These are phyloP conservation scores for Acanthamoeba castellanii DNA, from an alignment of 208 protist species.

Conservation along the genomic window DNA sequence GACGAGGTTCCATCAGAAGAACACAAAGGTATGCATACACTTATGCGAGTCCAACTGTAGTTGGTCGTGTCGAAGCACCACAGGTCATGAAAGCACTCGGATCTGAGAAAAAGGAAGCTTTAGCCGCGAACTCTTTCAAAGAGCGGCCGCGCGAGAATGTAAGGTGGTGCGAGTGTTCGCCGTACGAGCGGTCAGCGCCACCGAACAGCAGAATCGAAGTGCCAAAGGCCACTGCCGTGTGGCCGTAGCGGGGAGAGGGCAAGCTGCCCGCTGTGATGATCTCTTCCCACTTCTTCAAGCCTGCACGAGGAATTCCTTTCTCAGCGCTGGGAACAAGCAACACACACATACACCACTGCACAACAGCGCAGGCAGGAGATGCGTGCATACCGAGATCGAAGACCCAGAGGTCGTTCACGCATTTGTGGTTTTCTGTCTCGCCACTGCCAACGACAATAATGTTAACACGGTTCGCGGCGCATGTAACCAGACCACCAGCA, in stretches of 20 bases:
- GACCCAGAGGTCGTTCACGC: conserved; percentile 57
- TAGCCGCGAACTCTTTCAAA: background rate
- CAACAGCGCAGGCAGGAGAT: background rate
- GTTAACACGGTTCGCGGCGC: background rate
- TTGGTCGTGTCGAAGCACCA: conserved; percentile 61
- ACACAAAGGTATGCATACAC: background rate
- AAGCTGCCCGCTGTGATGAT: background rate
- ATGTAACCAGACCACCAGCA: background rate
- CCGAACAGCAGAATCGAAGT: conserved; percentile 43
- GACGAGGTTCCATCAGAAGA: too few species aligned
- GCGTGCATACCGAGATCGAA: conserved; percentile 8
- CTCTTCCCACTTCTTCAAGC: conserved; percentile 17
- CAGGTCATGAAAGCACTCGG: conserved; percentile 32
- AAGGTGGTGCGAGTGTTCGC: background rate
- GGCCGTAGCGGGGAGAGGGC: conserved; percentile 50
- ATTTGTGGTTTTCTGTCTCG: conserved; percentile 56
- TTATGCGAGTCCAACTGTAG: conserved; percentile 15
- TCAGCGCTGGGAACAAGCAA: background rate
- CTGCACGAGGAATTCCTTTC: background rate
- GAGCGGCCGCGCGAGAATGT: background rate
- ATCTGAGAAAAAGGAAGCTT: background rate
- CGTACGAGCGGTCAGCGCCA: conserved; percentile 40
- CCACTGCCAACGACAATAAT: background rate
- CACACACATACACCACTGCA: too few species aligned
- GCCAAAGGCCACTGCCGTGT: conserved; percentile 56